These are phyloP conservation scores for Ogataea kodamae DNA, from an alignment of 805 yeast genomes.

Conservation along the genomic window DNA sequence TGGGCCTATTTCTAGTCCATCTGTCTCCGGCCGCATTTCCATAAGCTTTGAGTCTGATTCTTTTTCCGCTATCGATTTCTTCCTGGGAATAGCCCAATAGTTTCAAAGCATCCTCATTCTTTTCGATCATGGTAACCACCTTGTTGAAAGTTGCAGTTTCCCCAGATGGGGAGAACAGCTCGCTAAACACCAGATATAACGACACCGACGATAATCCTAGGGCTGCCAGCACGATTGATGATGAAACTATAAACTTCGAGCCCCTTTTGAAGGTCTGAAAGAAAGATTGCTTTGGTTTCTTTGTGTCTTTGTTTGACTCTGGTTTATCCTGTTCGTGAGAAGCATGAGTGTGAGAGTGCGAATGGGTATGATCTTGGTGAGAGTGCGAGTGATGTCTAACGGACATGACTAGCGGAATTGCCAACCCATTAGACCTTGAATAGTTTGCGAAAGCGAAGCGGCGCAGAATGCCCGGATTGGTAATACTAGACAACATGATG, in stretches of 20 bases:
- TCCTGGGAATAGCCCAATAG: slow-evolving; percentile 40
- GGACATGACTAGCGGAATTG: background rate
- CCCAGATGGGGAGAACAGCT: slow-evolving; percentile 82
- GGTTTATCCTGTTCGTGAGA: slow-evolving; percentile 7
- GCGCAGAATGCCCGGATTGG: background rate
- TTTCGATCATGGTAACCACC: slow-evolving; percentile 73
- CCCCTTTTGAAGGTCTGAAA: slow-evolving; percentile 47
- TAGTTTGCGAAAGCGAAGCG: background rate
- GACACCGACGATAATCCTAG: slow-evolving; percentile 64
- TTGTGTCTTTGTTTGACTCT: slow-evolving; percentile 3
- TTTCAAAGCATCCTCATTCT: slow-evolving; percentile 56
- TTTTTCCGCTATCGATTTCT: slow-evolving; percentile 43
- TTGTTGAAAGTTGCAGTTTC: slow-evolving; percentile 88
- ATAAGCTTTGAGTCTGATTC: slow-evolving; percentile 68
- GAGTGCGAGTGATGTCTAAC: slow-evolving; percentile 6
- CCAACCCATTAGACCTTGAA: background rate
- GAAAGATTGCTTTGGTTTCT: slow-evolving; percentile 36
- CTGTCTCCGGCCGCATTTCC: slow-evolving; percentile 69
- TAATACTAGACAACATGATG: slow-evolving; percentile 1
- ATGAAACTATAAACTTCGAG: slow-evolving; percentile 58
- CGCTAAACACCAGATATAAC: slow-evolving; percentile 72
- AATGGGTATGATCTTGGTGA: slow-evolving; percentile 4
- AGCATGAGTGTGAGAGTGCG: slow-evolving; percentile 5
- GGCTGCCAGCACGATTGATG: slow-evolving; percentile 64
- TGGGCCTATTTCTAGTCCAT: slow-evolving; percentile 89